Base-by-base conservation (phyloP, 73 alveolate genomes). In the Urostyla sp. region DNA sequence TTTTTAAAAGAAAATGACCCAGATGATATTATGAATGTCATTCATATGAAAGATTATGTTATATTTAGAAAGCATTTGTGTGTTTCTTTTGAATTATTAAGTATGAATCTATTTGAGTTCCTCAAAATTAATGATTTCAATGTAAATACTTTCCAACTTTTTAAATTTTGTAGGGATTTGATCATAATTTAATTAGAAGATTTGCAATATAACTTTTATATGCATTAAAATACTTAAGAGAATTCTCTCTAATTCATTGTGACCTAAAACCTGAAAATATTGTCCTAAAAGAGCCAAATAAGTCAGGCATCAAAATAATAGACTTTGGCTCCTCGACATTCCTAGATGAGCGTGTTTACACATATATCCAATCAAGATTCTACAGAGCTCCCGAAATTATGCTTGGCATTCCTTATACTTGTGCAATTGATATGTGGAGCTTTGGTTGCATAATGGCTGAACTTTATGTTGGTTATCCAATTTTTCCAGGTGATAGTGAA, bases 231-330 rank as follows among this genome's bases (percentile, higher is more conserved):
- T 92, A 63, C 50, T 43, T 90, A 27, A 60, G 53, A 46, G 78
- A 89, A 38, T 63, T 63, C 31, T 56, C 56, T 30, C 79, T 92
- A n/a, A 86, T 92, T 34, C 98, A 92, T 55, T 92, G 98, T 59
- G 98, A 92, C 51, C 49, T 92, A 18, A 92, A 92, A 53, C 98
- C 98, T 11, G 98, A 92, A 43, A 92, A 92, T 56, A 88, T 92
- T 0, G 54, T 92, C 27, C 50, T 92, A 21, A 86, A 61, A 67
- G 57, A 75, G 24, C 80, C 91, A 3, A 83, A 79, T 15, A 90
- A 90, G 75, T 76, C 95, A 35, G 98, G 94, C 40, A 85, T 92
- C 37, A 90, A 90, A 80, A 52, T 92, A 7, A 90, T 91, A 13
- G 98, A 92, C 72, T 92, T 92, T 57, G 98, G 98, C 3, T 77